Evolutionary conservation across 805 yeast genomes (phyloP), one percentile per base, ranked within the genome.

Genomic region (Ogataea methanolica): DNA sequence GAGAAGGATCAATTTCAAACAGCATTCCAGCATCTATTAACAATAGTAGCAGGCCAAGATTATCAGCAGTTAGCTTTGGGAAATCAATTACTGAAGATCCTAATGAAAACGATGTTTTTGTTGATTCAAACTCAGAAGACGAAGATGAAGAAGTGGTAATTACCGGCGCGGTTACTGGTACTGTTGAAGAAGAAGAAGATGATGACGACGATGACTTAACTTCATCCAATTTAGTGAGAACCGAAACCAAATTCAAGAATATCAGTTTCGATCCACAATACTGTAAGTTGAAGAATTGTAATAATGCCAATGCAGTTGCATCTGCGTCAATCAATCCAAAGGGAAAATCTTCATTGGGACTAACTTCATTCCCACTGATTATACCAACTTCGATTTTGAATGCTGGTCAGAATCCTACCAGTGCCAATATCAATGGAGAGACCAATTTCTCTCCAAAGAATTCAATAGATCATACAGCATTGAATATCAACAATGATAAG

Each of bases 401-500:
- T 14, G 8, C 22, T 17, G 29, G 14, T 15, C 21, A 35, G 33
- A 38, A 43, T 22, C 48, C 43, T 33, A 40, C 45, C 11, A 49
- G 51, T 34, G 11, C 9, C 31, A 26, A 26, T 26, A 26, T 26
- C 31, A 26, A 9, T 9, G 2, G 9, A 6, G 31, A 26, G 31
- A 26, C 9, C 31, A 26, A 26, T 26, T 26, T 26, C 31, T 26
- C 31, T 26, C 55, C 51, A 6, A 51, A 51, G 40, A 47, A 50
- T 7, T 52, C 53, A 11, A 36, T 53, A 6, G 59, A 50, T 29
- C 31, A 26, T 26, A 11, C 31, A 1, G 31, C 31, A 31, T 49
- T 16, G 49, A 43, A 4, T 48, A 43, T 14, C 43, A 39, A 4
- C 23, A 33, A 26, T n/a, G 58, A 47, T 12, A 49, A 73, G 69